Evolutionary conservation across 176 grass and related monocot species (phyloP), one percentile per base, ranked within the genome.

Genomic region (Raddia guianensis): DNA sequence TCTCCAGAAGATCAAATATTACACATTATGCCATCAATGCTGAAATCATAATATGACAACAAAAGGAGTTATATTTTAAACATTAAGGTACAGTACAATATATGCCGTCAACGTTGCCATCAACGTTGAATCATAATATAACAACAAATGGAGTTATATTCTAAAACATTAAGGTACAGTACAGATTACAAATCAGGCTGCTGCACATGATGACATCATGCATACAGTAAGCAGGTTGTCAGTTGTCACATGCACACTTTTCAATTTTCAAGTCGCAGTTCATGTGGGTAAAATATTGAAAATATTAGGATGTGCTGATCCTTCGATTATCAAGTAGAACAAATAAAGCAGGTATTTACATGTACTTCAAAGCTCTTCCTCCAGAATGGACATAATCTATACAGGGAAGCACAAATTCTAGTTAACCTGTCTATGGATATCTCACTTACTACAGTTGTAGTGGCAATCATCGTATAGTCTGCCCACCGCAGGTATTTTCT

Each of bases 381-480:
- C 7, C 19, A 56, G 20, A 81, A 80, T 70, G 18, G 10, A 7
- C 9, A 80, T 40, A 40, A 40, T 89, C 37, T 34, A 75, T 74
- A 33, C 5, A 52, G 19, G 37, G 27, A 7, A 77, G 40, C 16
- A 69, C 44, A 44, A 20, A 84, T 70, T 69, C 12, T 27, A 6
- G 16, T 80, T 69, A 60, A 65, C 66, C 50, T 15, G 44, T 48
- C 68, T 7, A 14, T 70, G 47, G 67, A 82, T 68, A 65, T 70
- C 40, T 32, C 46, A 85, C 89, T 94, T 84, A 99, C 96, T 19
- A 99, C 33, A 15, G 93, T 86, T 65, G 90, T 86, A 47, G 96
- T 83, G 72, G 96, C 96, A 83, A 99, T 99, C 96, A 95, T 95
- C 81, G 90, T 95, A 57, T 99, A 95, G 76, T 99, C 96, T 74